A percentile compares a stretch with the other conserved stretches of the same genome.
These are phyloP conservation scores for Penicillium macrosclerotiorum DNA, from an alignment of 495 filamentous ascomycete genomes.

Conservation along the genomic window DNA sequence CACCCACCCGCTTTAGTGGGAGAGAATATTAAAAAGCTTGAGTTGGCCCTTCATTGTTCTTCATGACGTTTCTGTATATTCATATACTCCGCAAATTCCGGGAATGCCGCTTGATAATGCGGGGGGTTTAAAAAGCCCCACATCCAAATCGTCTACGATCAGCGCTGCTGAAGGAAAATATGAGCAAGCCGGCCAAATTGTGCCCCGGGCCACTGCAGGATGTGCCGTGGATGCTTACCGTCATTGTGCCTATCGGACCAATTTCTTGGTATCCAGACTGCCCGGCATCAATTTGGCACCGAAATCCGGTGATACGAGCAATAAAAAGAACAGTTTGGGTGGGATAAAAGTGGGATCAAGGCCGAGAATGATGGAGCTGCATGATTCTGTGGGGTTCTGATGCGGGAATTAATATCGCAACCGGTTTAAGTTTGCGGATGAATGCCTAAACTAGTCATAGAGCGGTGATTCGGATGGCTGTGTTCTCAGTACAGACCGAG, in stretches of 20 bases:
- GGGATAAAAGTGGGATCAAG: neutral
- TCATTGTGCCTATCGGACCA: neutral
- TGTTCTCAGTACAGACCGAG: conserved; percentile 5
- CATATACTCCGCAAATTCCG: neutral
- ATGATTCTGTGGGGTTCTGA: neutral
- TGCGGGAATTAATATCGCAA: conserved; percentile 2
- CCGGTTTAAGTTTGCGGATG: neutral
- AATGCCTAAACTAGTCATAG: conserved; percentile 5
- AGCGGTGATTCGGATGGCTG: neutral
- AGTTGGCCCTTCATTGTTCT: too few relatives aligned
- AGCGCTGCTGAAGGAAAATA: neutral
- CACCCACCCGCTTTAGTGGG: neutral
- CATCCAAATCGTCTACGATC: conserved; percentile 14
- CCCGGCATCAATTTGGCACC: neutral
- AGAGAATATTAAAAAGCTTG: too few relatives aligned
- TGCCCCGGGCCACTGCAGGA: neutral
- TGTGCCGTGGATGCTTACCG: conserved; percentile 9
- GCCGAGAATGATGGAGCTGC: neutral
- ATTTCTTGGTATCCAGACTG: neutral
- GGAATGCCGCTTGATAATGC: conserved; percentile 6
- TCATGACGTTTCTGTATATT: neutral
- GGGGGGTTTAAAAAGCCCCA: conserved; percentile 13
- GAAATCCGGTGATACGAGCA: neutral
- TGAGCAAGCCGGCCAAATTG: neutral
- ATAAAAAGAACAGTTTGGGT: neutral